A percentile compares a stretch with the other conserved stretches of the same genome.
Evolutionary conservation across 2,329 filamentous ascomycete genomes (phyloP).

Genomic region (Stagonosporopsis vannaccii): DNA sequence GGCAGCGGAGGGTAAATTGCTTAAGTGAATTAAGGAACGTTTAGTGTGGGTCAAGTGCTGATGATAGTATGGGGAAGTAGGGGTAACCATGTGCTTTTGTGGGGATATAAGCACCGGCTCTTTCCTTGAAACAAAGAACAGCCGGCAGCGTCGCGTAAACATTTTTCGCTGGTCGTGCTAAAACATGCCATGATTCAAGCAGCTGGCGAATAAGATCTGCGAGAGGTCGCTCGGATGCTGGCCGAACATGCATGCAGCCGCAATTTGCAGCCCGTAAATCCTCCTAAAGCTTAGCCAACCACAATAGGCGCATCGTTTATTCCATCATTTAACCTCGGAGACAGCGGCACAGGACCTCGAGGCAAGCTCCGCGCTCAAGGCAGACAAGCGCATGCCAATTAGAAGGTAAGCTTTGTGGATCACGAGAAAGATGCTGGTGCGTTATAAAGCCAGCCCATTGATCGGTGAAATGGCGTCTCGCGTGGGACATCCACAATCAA

Average conservation of each 20-base stretch:
- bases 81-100: constrained; percentile 7
- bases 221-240: background rate
- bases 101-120: constrained; percentile 1
- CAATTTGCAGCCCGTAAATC: constrained; percentile 7
- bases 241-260: background rate
- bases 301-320: background rate
- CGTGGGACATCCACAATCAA: background rate
- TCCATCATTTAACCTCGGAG: background rate
- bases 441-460: background rate
- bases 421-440: background rate
- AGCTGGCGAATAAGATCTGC: background rate
- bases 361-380: constrained; percentile 13
- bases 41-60: constrained; percentile 10
- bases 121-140: constrained; percentile 14
- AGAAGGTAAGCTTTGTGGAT: constrained; percentile 5
- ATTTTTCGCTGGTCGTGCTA: background rate
- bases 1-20: constrained; percentile 14
- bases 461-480: background rate
- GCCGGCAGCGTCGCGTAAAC: constrained; percentile 4
- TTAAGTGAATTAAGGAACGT: constrained; percentile 13
- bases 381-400: constrained; percentile 5
- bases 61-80: constrained; percentile 11
- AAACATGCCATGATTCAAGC: constrained; percentile 1
- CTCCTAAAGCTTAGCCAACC: constrained; percentile 2
- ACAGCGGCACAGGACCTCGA: background rate